Evolutionary conservation across 129 eudicot species (phyloP).

Genomic region (Pittosporum tobira): DNA sequence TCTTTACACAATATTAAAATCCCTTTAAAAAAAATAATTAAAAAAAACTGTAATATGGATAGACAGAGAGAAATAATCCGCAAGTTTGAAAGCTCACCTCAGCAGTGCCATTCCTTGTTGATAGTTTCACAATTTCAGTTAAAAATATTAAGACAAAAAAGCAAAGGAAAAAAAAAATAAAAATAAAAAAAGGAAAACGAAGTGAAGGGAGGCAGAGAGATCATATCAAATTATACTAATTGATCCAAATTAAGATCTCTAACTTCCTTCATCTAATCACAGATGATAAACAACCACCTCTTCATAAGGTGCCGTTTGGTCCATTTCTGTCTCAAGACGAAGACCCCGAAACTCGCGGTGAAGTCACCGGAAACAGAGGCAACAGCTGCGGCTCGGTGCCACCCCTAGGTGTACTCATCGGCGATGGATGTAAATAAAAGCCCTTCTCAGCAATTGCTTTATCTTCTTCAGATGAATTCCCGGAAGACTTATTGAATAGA

Average conservation of each 20-base stretch:
- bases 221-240: slow-evolving; percentile 62
- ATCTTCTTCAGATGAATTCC: slow-evolving; percentile 61
- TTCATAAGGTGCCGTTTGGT: too few species aligned
- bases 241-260: slow-evolving; percentile 31
- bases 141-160: too few species aligned
- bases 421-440: slow-evolving; percentile 81
- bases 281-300: too few species aligned
- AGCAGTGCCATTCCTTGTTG: too few species aligned
- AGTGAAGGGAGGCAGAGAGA: slow-evolving; percentile 8
- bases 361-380: slow-evolving; percentile 77
- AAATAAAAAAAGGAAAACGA: neutral
- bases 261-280: too few species aligned
- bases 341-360: slow-evolving; percentile 63
- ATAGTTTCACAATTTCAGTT: too few species aligned
- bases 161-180: neutral
- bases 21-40: too few species aligned
- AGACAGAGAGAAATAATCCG: too few species aligned
- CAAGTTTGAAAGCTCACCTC: too few species aligned
- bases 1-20: too few species aligned
- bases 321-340: slow-evolving; percentile 33
- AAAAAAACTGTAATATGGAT: too few species aligned
- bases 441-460: slow-evolving; percentile 68
- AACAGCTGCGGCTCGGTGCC: slow-evolving; percentile 57
- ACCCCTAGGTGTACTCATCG: slow-evolving; percentile 45
- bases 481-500: slow-evolving; percentile 39